These are phyloP conservation scores for Cynara cardunculus DNA, from an alignment of 129 eudicot genomes.

Conservation along the genomic window DNA sequence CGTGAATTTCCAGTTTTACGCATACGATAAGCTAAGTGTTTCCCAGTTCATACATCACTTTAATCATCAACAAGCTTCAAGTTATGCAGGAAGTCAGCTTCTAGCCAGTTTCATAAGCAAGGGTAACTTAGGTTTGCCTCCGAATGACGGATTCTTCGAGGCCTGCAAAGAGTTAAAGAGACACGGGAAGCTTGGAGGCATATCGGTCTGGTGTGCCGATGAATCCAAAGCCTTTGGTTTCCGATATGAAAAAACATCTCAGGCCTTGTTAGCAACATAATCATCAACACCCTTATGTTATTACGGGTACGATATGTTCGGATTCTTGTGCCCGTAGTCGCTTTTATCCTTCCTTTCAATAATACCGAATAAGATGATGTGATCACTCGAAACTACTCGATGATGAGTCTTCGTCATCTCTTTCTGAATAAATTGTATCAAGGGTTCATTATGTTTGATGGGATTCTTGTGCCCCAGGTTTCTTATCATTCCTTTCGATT, in stretches of 20 bases:
- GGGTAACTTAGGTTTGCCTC: constrained; percentile 33
- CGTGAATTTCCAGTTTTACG: constrained; percentile 59
- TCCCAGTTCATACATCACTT: constrained; percentile 26
- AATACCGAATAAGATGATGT: no score
- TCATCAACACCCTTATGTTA: no score
- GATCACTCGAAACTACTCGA: no score
- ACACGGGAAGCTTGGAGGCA: constrained; percentile 35
- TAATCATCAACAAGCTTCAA: constrained; percentile 20
- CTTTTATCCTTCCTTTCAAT: no score
- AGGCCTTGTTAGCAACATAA: neutral
- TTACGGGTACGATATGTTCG: no score
- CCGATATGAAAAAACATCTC: constrained; percentile 20
- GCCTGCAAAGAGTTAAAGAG: constrained; percentile 36
- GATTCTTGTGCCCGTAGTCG: no score
- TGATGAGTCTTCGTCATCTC: neutral
- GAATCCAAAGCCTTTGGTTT: constrained; percentile 27
- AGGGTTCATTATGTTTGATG: neutral
- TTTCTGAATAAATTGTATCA: neutral
- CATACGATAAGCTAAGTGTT: constrained; percentile 39
- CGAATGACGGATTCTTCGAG: constrained; percentile 30
- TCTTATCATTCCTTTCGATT: neutral
- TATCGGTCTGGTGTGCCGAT: constrained; percentile 48
- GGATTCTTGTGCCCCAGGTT: neutral
- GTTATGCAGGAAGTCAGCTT: constrained; percentile 35
- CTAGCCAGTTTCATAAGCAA: constrained; percentile 44